Evolutionary conservation across 176 grass and related monocot species (phyloP).

Genomic region (Phyllostachys edulis): DNA sequence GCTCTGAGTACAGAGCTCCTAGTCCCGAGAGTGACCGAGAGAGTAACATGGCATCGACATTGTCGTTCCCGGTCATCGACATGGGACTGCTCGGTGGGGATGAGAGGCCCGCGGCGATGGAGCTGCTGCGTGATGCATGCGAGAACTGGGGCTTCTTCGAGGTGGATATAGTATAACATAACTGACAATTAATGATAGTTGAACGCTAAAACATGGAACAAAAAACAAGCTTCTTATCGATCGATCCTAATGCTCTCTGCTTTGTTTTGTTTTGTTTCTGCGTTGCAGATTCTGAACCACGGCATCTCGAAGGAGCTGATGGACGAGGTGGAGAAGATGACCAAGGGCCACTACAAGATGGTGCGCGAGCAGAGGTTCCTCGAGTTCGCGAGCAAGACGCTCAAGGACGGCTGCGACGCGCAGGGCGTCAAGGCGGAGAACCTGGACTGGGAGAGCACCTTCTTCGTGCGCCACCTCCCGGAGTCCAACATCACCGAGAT

Average conservation of each 20-base stretch:
- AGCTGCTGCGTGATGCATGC: conserved; percentile 63
- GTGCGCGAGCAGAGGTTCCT: conserved; percentile 64
- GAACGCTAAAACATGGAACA: neutral
- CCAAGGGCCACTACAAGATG: conserved; percentile 80
- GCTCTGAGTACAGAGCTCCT: neutral
- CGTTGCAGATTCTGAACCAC: conserved; percentile 61
- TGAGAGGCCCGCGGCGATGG: conserved; percentile 57
- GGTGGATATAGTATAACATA: conserved; percentile 28
- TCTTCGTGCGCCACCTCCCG: conserved; percentile 81
- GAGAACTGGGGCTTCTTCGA: conserved; percentile 98
- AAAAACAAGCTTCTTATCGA: neutral
- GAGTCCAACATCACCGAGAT: conserved; percentile 34
- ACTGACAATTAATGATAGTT: neutral
- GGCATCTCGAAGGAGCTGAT: conserved; percentile 74
- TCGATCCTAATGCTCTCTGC: neutral
- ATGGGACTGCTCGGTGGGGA: conserved; percentile 60
- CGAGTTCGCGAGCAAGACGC: conserved; percentile 66
- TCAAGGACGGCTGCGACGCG: conserved; percentile 19
- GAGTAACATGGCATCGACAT: neutral
- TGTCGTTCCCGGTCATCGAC: conserved; percentile 72
- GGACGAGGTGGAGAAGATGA: conserved; percentile 87
- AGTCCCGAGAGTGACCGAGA: neutral
- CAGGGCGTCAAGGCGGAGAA: conserved; percentile 19
- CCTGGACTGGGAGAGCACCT: conserved; percentile 79
- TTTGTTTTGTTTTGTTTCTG: neutral